phyloP scores from a whole-genome alignment of 2,329 filamentous ascomycete species.

The Leptodontidium sp. region DNA sequence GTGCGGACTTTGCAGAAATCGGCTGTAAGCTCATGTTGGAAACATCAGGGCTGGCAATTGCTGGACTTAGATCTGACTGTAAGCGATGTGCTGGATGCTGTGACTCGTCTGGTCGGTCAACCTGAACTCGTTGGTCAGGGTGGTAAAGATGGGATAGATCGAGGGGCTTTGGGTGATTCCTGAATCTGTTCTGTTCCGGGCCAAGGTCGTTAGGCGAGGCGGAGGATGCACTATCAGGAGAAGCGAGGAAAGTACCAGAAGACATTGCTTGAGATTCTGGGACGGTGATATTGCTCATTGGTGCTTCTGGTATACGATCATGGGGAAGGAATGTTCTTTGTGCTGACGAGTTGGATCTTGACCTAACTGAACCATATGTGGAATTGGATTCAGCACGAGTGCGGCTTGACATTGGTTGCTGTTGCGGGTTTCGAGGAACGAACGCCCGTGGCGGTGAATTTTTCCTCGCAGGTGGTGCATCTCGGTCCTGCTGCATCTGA shows the following conservation, averaged over 20 bases:
- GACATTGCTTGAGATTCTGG: conserved; percentile 33
- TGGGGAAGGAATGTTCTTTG: conserved; percentile 47
- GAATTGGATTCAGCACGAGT: conserved; percentile 56
- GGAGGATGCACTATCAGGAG: conserved; percentile 34
- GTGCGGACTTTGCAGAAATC: conserved; percentile 13
- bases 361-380: conserved; percentile 52
- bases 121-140: conserved; percentile 37
- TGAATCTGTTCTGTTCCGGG: conserved; percentile 21
- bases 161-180: conserved; percentile 29
- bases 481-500: conserved; percentile 79
- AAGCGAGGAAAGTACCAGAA: conserved; percentile 41
- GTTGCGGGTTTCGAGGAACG: conserved; percentile 36
- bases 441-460: conserved; percentile 41
- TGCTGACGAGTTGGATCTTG: conserved; percentile 57
- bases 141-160: conserved; percentile 41
- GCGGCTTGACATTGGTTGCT: conserved; percentile 47
- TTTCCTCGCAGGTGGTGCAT: conserved; percentile 59
- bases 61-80: conserved; percentile 24
- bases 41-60: conserved; percentile 12
- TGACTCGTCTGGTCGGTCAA: conserved; percentile 44
- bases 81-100: conserved; percentile 42
- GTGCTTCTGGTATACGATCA: conserved; percentile 37
- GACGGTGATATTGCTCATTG: conserved; percentile 28
- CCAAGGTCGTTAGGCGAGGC: conserved; percentile 32
- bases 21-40: conserved; percentile 18